These are phyloP conservation scores for Pyrus hybrid DNA, from an alignment of 331 rosid genomes.

Conservation along the genomic window DNA sequence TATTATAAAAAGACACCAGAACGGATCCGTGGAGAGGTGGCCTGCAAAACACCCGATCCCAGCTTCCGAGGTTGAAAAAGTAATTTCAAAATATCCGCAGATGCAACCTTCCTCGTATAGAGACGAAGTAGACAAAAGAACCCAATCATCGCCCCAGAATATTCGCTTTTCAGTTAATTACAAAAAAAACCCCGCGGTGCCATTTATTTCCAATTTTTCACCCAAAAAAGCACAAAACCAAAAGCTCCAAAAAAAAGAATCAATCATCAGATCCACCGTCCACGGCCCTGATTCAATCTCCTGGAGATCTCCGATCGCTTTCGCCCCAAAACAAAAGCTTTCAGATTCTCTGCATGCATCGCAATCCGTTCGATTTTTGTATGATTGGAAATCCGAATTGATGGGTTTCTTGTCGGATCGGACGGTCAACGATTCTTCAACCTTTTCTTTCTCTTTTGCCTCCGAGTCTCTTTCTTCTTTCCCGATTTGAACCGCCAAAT, in stretches of 20 bases:
- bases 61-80: too few species aligned
- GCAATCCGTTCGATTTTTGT: neutral
- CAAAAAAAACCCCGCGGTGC: too few species aligned
- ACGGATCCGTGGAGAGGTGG: too few species aligned
- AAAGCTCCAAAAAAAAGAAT: neutral
- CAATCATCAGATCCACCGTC: neutral
- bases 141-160: too few species aligned
- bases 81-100: too few species aligned
- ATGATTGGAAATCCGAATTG: neutral
- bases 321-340: neutral
- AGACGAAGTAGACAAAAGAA: neutral
- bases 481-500: neutral
- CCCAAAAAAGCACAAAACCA: neutral
- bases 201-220: neutral
- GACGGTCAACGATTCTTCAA: neutral
- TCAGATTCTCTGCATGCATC: neutral
- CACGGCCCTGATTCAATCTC: neutral
- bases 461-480: neutral
- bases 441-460: neutral
- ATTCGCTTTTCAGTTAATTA: too few species aligned
- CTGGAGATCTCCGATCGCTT: neutral
- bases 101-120: conserved; percentile 1
- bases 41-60: neutral
- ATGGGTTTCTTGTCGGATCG: neutral
- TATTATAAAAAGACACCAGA: too few species aligned